Percentiles rank a stretch among this genome's conserved stretches.
These are phyloP conservation scores for Eutrema japonicum DNA, from an alignment of 345 rosid genomes.

Conservation along the genomic window DNA sequence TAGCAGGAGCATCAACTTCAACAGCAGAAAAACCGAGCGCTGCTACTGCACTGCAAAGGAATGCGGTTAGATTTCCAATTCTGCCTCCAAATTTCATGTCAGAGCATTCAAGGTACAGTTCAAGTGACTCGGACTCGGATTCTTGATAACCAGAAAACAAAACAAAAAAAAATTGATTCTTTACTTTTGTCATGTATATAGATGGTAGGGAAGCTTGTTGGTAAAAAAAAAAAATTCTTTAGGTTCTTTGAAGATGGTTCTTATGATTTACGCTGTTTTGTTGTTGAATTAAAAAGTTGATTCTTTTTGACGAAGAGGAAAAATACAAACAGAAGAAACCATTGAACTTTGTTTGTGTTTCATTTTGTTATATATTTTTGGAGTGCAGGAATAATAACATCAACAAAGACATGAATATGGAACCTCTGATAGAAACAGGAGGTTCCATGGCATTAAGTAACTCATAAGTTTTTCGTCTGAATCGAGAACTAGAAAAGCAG, in stretches of 20 bases:
- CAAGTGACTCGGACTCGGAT: constrained; percentile 67
- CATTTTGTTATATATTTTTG: constrained; percentile 2
- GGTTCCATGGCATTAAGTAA: not conserved
- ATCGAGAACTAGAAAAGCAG: too few relatives aligned
- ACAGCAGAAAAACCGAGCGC: constrained; percentile 12
- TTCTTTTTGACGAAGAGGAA: constrained; percentile 3
- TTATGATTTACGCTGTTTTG: constrained; percentile 11
- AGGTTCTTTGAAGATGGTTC: constrained; percentile 23
- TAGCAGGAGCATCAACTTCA: constrained; percentile 31
- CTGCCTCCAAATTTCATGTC: constrained; percentile 68
- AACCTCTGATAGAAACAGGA: not conserved
- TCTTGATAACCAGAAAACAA: constrained; percentile 42
- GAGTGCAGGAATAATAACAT: not conserved
- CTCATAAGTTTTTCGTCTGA: not conserved
- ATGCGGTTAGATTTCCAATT: constrained; percentile 61
- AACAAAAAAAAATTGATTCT: not conserved
- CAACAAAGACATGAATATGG: constrained; percentile 8
- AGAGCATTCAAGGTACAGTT: constrained; percentile 57
- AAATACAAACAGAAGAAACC: constrained; percentile 16
- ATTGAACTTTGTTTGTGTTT: constrained; percentile 22
- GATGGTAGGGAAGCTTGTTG: constrained; percentile 33
- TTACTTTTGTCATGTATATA: constrained; percentile 38
- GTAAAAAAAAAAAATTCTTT: constrained; percentile 19
- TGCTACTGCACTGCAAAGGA: constrained; percentile 34
- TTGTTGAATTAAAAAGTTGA: constrained; percentile 16